These are phyloP conservation scores for Phytophthora citricola DNA, from an alignment of 352 stramenopile genomes.

Conservation along the genomic window DNA sequence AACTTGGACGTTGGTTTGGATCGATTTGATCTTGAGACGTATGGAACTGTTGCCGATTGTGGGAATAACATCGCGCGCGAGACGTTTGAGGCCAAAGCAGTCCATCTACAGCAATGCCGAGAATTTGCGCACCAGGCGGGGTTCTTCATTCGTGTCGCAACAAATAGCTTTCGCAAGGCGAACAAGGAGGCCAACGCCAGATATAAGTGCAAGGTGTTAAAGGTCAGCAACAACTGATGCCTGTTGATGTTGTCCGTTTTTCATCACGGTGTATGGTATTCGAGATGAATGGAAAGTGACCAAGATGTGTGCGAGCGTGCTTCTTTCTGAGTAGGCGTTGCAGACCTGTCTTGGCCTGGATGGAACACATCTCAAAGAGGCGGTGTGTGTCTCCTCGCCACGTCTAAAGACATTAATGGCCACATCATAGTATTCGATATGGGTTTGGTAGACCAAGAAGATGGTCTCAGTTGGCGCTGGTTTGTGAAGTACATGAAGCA, in stretches of 20 bases:
- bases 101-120: neutral
- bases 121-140: neutral
- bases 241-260: too few species aligned
- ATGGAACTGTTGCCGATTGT: neutral
- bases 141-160: neutral
- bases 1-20: neutral
- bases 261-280: too few species aligned
- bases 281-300: too few species aligned
- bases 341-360: neutral
- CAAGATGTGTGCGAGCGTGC: too few species aligned
- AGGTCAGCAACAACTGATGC: too few species aligned
- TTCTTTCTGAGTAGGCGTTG: too few species aligned
- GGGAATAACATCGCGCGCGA: neutral
- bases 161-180: neutral
- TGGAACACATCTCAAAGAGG: conserved; percentile 5
- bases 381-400: neutral
- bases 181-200: neutral
- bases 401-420: neutral
- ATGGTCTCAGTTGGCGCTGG: neutral
- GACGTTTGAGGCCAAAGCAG: neutral
- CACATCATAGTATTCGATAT: neutral
- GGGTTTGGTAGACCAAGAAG: neutral
- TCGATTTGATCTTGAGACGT: neutral
- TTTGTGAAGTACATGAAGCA: neutral
- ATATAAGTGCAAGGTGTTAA: neutral